Evolutionary conservation across 2,329 filamentous ascomycete species (phyloP), one percentile per base, ranked within the genome.

Genomic region (Cytospora chrysosperma): DNA sequence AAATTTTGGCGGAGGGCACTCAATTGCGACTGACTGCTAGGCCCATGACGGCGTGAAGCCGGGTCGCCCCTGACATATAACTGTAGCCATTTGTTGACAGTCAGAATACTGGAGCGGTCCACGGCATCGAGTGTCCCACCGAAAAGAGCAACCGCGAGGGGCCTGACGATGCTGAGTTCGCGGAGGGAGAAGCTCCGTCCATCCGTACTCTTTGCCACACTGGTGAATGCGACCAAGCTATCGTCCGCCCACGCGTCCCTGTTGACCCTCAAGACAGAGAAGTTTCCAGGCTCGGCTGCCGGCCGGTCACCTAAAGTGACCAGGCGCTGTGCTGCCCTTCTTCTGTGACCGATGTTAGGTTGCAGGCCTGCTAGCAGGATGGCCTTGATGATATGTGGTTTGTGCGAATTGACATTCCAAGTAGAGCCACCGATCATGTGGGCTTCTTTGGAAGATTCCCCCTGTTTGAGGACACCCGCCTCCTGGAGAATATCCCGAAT

Each of bases 361-460:
- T 78, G 75, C 26, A 77, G 68, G 13, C 79, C 79, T 21, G 79
- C 76, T 15, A 79, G 65, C 4, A 78, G 67, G n/a, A 85, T 71
- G 17, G 78, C 76, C 63, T 80, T 82, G 60, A 84, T 73, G 28
- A 85, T 72, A 1, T 73, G 69, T 1, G 71, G 62, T 47, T 77
- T 78, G 37, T 73, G 62, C 4, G 81, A 79, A 68, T 83, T 80
- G 30, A 71, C 67, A 62, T 85, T 84, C 34, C 82, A 68, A 4
- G 62, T 59, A 1, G 65, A 49, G 30, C 71, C 71, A 5, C 78
- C 76, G 53, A 74, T 74, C 26, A 24, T 47, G 10, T 67, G 66
- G 6, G 47, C 30, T 13, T 30, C 19, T 17, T n/a, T 27, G 10
- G 12, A 21, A 2, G 4, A 1, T 6, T 30, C 58, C 50, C 30